Evolutionary conservation across 345 rosid species (phyloP).

Genomic region (Tarenaya hassleriana): DNA sequence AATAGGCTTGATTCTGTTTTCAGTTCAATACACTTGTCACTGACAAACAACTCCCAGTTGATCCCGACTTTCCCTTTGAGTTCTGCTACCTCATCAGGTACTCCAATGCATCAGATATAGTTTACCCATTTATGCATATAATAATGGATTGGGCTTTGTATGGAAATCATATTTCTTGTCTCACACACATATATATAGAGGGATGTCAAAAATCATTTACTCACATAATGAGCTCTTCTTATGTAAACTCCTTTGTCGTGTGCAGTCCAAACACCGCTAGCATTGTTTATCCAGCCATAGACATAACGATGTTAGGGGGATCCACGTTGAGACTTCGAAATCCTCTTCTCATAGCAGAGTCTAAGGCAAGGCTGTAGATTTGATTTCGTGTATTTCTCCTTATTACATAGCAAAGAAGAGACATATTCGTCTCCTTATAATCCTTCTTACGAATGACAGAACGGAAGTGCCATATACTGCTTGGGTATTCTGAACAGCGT

Average conservation of each 20-base stretch:
- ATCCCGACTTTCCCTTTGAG: constrained; percentile 51
- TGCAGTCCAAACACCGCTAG: constrained; percentile 38
- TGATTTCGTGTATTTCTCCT: neutral
- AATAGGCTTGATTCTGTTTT: neutral
- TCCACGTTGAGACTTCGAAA: constrained; percentile 12
- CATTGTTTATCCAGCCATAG: constrained; percentile 27
- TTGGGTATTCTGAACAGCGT: constrained; percentile 55
- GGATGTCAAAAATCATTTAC: too few species aligned
- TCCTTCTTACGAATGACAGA: constrained; percentile 33
- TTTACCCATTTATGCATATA: neutral
- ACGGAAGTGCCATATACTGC: constrained; percentile 36
- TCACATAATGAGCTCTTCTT: too few species aligned
- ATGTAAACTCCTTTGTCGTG: constrained; percentile 9
- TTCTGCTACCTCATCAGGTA: constrained; percentile 51
- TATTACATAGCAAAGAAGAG: neutral
- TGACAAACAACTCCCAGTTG: constrained; percentile 35
- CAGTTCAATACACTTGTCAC: constrained; percentile 52
- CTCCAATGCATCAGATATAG: neutral
- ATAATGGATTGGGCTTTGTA: too few species aligned
- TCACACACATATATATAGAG: too few species aligned
- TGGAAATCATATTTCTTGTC: too few species aligned
- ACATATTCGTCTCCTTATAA: constrained; percentile 15
- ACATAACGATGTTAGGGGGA: constrained; percentile 63
- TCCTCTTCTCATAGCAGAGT: constrained; percentile 8
- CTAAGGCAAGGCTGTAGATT: constrained; percentile 15